Evolutionary conservation across 768 basidiomycete species (phyloP).

Genomic region (Suillus tomentosus): DNA sequence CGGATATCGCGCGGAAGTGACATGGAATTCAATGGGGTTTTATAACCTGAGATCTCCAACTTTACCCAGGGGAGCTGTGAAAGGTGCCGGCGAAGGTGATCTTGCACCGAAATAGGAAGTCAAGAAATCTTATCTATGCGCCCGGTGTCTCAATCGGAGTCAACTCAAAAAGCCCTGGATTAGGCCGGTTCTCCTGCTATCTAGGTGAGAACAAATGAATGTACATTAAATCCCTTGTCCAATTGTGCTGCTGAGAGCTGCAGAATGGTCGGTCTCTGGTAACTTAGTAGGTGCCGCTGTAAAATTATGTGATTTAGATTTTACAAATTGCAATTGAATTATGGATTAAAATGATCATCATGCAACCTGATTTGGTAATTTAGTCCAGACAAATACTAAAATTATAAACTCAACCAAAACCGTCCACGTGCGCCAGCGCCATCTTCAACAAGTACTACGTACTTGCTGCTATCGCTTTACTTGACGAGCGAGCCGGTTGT

Average conservation of each 20-base stretch:
- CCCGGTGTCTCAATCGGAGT: neutral
- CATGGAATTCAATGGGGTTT: neutral
- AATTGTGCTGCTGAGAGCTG: neutral
- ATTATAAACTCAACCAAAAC: conserved; percentile 1
- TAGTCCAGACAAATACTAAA: conserved; percentile 2
- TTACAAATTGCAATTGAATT: neutral
- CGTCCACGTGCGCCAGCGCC: neutral
- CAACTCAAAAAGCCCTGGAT: neutral
- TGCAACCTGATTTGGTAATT: neutral
- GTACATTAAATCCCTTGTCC: neutral
- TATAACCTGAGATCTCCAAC: neutral
- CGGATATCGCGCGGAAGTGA: conserved; percentile 25
- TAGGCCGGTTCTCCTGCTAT: neutral
- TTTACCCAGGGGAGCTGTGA: neutral
- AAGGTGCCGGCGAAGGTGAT: neutral
- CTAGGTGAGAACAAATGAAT: neutral
- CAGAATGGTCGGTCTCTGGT: neutral
- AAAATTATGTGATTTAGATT: neutral
- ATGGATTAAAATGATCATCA: conserved; percentile 2
- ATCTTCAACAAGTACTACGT: neutral
- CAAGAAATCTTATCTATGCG: conserved; percentile 3
- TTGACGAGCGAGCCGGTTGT: neutral
- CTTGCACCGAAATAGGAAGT: conserved; percentile 2
- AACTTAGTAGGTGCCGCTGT: too few relatives aligned
- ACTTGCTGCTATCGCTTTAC: neutral